A percentile compares a stretch with the other conserved stretches of the same genome.
Conservation (phyloP, 345 rosid genomes). For the Cardamine occulta region DNA sequence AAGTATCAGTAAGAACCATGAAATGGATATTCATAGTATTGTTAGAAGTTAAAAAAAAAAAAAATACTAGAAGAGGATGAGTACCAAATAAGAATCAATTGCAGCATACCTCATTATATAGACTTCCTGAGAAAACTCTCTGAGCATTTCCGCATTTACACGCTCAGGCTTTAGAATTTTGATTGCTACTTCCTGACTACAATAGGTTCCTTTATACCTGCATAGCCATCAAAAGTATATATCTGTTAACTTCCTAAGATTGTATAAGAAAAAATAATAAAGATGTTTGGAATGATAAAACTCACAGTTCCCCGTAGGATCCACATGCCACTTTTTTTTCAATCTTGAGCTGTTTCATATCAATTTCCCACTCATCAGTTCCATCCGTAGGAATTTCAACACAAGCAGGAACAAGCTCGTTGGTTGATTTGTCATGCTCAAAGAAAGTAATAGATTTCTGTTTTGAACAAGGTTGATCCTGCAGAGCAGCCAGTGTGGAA, state of each 20-base stretch:
- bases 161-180: conserved; percentile 87
- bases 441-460: conserved; percentile 51
- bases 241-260: not conserved
- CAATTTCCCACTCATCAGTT: conserved; percentile 97
- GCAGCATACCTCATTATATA: conserved; percentile 86
- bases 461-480: conserved; percentile 61
- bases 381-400: conserved; percentile 91
- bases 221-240: conserved; percentile 30
- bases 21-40: not conserved
- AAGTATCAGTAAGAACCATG: conserved; percentile 13
- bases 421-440: conserved; percentile 49
- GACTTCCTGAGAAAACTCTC: conserved; percentile 94
- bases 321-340: conserved; percentile 87
- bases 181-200: conserved; percentile 96
- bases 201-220: conserved; percentile 86
- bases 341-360: conserved; percentile 68
- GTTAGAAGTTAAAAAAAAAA: not conserved
- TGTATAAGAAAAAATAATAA: not conserved
- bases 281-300: conserved; percentile 15
- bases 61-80: not conserved
- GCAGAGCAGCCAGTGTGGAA: conserved; percentile 51
- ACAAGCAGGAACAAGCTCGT: conserved; percentile 56
- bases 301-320: conserved; percentile 89
- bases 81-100: conserved; percentile 1
- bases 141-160: conserved; percentile 72